A percentile compares a stretch with the other conserved stretches of the same genome.
These are phyloP conservation scores for Fagopyrum esculentum DNA, from an alignment of 148 eudicot species.

Conservation along the genomic window DNA sequence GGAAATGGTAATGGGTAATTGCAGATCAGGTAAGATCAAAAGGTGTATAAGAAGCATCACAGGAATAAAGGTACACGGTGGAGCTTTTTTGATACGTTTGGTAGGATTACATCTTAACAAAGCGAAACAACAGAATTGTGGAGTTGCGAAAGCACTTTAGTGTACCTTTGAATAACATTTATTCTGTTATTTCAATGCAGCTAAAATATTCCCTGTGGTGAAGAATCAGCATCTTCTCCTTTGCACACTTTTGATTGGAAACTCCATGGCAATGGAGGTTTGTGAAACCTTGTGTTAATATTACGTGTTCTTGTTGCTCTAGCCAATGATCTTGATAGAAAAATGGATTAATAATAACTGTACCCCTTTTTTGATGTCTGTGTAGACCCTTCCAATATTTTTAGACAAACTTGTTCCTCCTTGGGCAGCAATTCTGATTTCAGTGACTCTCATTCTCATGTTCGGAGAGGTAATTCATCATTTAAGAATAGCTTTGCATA, in stretches of 20 bases:
- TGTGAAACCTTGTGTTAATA: constrained; percentile 16
- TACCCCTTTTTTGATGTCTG: constrained; percentile 4
- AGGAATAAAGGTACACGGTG: neutral
- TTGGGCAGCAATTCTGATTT: constrained; percentile 84
- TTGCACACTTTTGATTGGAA: constrained; percentile 90
- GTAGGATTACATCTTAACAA: neutral
- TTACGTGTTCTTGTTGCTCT: constrained; percentile 5
- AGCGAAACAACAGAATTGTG: neutral
- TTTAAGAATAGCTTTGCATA: constrained; percentile 5
- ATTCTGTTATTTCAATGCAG: constrained; percentile 37
- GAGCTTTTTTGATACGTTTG: neutral
- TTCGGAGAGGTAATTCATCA: constrained; percentile 75
- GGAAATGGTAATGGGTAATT: neutral
- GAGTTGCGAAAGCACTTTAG: neutral
- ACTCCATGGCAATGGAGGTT: constrained; percentile 98
- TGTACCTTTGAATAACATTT: neutral
- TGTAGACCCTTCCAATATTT: constrained; percentile 89
- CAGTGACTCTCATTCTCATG: constrained; percentile 94
- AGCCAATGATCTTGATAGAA: constrained; percentile 1
- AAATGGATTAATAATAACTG: neutral
- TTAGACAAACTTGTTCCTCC: constrained; percentile 90
- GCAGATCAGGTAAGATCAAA: neutral
- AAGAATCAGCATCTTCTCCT: constrained; percentile 96
- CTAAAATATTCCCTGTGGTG: constrained; percentile 90
- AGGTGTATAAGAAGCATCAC: neutral